phyloP scores from a whole-genome alignment of 495 filamentous ascomycete species.

The Podospora pseudoanserina region DNA sequence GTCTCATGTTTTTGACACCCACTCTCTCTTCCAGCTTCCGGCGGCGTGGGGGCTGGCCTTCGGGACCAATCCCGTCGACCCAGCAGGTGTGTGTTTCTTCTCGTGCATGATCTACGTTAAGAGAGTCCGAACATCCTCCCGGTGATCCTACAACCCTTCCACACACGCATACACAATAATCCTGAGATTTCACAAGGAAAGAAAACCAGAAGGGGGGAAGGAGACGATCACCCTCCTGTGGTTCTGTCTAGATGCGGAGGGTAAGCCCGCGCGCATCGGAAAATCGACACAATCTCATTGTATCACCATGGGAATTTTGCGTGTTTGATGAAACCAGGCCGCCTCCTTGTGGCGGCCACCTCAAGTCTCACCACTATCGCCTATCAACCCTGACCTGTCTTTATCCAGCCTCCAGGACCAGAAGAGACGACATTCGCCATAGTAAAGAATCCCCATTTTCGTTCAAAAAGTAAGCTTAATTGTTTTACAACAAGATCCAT shows the following conservation, averaged over 20 bases:
- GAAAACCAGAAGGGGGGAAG: not conserved
- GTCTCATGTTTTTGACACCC: slow-evolving; percentile 16
- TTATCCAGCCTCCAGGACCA: not conserved
- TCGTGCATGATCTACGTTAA: slow-evolving; percentile 21
- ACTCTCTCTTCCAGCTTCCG: slow-evolving; percentile 16
- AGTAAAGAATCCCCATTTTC: not conserved
- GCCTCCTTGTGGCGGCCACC: not conserved
- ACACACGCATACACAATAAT: not conserved
- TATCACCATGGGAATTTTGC: not conserved
- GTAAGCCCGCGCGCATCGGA: not conserved
- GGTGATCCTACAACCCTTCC: not conserved
- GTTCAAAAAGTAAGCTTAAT: slow-evolving; percentile 2
- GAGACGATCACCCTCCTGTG: not conserved
- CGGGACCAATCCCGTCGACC: not conserved
- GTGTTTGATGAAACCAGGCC: slow-evolving; percentile 2
- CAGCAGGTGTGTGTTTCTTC: slow-evolving; percentile 18
- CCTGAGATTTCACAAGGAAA: not conserved
- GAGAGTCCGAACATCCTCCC: not conserved
- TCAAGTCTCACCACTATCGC: not conserved
- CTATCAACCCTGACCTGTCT: not conserved
- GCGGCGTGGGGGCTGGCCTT: slow-evolving; percentile 1
- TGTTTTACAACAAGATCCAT: not conserved
- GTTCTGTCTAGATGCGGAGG: not conserved
- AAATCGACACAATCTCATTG: not conserved
- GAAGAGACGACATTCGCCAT: not conserved